Base-by-base conservation (phyloP, 345 rosid genomes). In the Erysimum cheiranthoides region DNA sequence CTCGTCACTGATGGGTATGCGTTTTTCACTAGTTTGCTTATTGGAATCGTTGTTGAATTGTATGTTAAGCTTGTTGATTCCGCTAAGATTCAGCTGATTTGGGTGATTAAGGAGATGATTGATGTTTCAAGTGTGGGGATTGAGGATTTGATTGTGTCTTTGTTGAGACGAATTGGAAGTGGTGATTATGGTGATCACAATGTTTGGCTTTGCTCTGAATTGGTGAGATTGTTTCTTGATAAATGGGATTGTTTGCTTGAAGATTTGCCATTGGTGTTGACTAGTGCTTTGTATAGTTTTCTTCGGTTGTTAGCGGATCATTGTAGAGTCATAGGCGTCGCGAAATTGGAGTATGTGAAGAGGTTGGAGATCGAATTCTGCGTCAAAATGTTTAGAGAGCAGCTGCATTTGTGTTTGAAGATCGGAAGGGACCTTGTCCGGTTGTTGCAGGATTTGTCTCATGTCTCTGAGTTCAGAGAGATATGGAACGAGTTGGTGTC, bases 341-440 rank as follows among this genome's bases (percentile, higher is more conserved):
- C 4, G 1, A 84, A 83, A 8, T 12, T 90, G 1, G 93, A 83
- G 17, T 58, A 60, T 5, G 76, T 94, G 74, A 90, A 79, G 83
- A 50, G 27, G 5, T 27, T 90, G 57, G 98, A 90, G 84, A 84
- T 85, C n/a, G 81, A 66, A 14, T 87, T 88, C 80, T 92, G 96
- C 78, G 73, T 86, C 10, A 92, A 80, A 81, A 85, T 94, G 93
- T 82, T 94, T 80, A 91, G 85, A 65, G 89, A 83, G 81, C 86
- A 90, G 56, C 65, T 88, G 64, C 68, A 61, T 66, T 79, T 88
- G 73, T 78, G 90, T 78, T 78, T 87, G 77, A 85, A 85, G 82
- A 80, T 89, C 9, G 98, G 97, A 47, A 85, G 97, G 79, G 97
- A 90, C 69, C 85, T 90, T 56, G 38, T 87, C 43, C 68, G 96